Evolutionary conservation across 208 protist genomes (phyloP), one percentile per base, ranked within the genome.

Genomic region (Acanthamoeba royreba): DNA sequence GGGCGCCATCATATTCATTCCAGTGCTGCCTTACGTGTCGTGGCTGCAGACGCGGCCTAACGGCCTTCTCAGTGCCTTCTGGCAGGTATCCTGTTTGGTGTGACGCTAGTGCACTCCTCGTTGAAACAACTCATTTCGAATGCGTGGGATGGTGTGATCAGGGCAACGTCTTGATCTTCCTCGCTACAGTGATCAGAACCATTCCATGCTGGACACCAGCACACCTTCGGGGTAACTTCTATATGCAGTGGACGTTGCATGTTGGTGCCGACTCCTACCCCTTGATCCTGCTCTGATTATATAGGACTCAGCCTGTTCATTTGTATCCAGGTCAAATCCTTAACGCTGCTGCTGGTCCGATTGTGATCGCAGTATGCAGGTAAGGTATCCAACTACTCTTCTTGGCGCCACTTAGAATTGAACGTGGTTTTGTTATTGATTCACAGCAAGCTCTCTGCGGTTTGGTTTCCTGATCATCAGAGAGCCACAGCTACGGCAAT

Each of bases 1-100:
- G 81, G 81, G 81, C 81, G 11, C 81, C 31, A 63, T 89, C 81
- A 89, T 89, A 22, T 89, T 55, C 81, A 89, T 89, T 25, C 81
- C 81, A 7, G 81, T 89, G 31, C 46, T 89, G 31, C 81, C 81
- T 47, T 89, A 89, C 52, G 81, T 89, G 31, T 55, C 81, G 31
- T 89, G 81, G 81, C 81, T 89, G 17, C 81, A 89, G 22, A 89
- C 81, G 19, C 81, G 81, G 25, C 81, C 2, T 33, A 89, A 89
- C 81, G 81, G 81, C n/a, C 81, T 89, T 40, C 81, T 89, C 45
- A 55, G 31, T 19, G 81, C 81, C 81, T 89, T 89, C 46, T 89
- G 81, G 81, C 49, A 89, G 81, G 81, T 89, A 4, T 25, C n/a
- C n/a, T n/a, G n/a, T n/a, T n/a, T n/a, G n/a, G n/a, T n/a, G n/a